These are phyloP conservation scores for Stachybotrys elegans DNA, from an alignment of 2,329 filamentous ascomycete species.

Conservation along the genomic window DNA sequence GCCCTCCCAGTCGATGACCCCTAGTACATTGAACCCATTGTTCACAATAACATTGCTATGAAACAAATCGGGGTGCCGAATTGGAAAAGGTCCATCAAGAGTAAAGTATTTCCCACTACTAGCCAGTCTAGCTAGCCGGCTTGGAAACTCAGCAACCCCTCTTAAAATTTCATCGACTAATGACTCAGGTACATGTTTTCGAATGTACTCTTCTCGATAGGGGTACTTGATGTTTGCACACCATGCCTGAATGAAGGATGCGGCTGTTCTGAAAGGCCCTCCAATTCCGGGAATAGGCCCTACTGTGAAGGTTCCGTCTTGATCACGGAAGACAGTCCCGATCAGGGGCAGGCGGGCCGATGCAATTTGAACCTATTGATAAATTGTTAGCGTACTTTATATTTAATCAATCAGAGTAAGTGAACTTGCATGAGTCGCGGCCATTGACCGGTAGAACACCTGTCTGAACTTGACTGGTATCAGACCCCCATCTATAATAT, in stretches of 20 bases:
- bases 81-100: neutral
- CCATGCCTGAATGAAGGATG: neutral
- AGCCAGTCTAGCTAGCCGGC: neutral
- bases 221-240: neutral
- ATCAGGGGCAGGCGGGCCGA: neutral
- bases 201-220: neutral
- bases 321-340: neutral
- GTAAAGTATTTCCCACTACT: neutral
- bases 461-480: no score
- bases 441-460: no score
- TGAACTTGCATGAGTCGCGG: no score
- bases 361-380: neutral
- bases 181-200: neutral
- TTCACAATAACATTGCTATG: neutral
- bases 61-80: neutral
- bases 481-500: no score
- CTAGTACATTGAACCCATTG: neutral
- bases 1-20: neutral
- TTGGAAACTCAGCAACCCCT: neutral
- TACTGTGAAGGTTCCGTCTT: neutral
- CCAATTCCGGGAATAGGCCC: neutral
- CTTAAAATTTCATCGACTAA: neutral
- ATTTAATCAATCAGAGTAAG: no score
- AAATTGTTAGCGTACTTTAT: no score
- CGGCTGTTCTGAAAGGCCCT: neutral